phyloP scores from a whole-genome alignment of 306 rosid species.

The Elaeagnus macrophylla region DNA sequence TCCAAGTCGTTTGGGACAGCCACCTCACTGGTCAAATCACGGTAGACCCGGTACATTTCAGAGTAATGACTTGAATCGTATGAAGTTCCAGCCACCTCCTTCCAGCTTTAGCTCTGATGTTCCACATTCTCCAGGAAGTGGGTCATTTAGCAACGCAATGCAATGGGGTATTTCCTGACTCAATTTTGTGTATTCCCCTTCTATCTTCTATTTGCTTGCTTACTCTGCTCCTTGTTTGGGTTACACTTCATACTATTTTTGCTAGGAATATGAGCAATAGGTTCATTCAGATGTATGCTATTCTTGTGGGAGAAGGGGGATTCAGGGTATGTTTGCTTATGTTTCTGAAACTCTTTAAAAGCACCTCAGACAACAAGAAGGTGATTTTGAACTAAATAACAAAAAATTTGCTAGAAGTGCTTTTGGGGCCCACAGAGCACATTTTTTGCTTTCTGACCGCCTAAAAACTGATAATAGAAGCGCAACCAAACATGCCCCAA shows the following conservation, averaged over 20 bases:
- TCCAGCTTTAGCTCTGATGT: conserved; percentile 55
- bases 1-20: conserved; percentile 92
- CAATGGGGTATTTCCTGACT: conserved; percentile 73
- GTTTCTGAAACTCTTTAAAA: no score
- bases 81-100: conserved; percentile 64
- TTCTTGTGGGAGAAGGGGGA: conserved; percentile 13
- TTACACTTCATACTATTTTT: neutral
- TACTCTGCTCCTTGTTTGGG: neutral
- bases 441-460: no score
- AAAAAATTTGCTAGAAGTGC: no score
- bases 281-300: neutral
- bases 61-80: conserved; percentile 63
- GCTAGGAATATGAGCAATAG: no score
- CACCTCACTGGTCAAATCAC: conserved; percentile 56
- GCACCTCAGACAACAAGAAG: no score
- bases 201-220: conserved; percentile 14
- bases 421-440: no score
- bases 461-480: no score
- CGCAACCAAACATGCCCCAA: no score
- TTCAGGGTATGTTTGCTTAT: neutral
- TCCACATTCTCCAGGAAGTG: conserved; percentile 71
- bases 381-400: no score
- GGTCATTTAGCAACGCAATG: conserved; percentile 50
- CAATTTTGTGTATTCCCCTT: conserved; percentile 7
- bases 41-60: conserved; percentile 48